Percentiles rank a stretch among this genome's conserved stretches.
Conservation (phyloP, 106 monocot species). For the Dioscorea zingiberensis region DNA sequence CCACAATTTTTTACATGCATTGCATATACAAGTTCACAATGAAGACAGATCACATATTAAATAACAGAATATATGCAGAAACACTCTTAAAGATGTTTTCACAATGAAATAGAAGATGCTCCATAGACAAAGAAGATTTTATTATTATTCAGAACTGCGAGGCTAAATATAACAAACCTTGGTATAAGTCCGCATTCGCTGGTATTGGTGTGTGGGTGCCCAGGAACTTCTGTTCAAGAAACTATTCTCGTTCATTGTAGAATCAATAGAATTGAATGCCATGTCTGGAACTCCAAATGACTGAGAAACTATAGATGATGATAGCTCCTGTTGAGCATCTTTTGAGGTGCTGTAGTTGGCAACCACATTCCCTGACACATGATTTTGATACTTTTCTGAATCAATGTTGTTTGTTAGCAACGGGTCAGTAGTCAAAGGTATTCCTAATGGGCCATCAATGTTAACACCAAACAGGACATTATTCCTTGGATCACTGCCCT, state of each 20-base stretch:
- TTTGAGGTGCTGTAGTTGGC: constrained; percentile 45
- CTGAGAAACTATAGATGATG: constrained; percentile 80
- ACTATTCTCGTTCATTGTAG: constrained; percentile 55
- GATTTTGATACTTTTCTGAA: constrained; percentile 48
- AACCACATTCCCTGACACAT: constrained; percentile 40
- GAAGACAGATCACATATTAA: no score
- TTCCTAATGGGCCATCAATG: constrained; percentile 47
- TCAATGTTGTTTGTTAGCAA: constrained; percentile 45
- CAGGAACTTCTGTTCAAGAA: constrained; percentile 72
- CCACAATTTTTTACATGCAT: no score
- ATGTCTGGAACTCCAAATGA: constrained; percentile 78
- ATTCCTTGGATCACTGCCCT: constrained; percentile 42
- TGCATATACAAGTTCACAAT: no score
- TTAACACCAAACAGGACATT: constrained; percentile 72
- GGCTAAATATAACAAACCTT: constrained; percentile 42
- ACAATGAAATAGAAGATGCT: no score
- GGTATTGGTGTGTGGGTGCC: constrained; percentile 49
- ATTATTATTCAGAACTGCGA: not conserved
- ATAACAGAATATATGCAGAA: no score
- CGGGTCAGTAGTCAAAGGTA: constrained; percentile 41
- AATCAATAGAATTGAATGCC: constrained; percentile 79
- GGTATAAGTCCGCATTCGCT: constrained; percentile 77
- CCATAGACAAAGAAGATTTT: no score
- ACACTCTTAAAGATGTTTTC: no score
- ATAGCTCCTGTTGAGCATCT: constrained; percentile 71